Base-by-base conservation (phyloP, 805 yeast genomes). In the Candida pseudoglaebosa region DNA sequence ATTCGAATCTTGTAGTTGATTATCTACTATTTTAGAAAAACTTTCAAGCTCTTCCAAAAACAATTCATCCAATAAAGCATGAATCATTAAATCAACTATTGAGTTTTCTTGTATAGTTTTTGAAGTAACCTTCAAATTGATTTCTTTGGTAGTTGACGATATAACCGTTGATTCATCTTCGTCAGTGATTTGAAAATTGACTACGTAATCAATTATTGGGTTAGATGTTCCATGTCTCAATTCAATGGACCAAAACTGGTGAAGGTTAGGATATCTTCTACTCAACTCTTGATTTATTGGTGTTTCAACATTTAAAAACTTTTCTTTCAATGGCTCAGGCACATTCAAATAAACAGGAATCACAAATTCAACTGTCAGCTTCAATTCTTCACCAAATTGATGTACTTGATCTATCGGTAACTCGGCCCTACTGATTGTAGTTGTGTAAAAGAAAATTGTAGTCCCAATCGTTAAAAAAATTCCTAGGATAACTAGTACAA, bases 381-480 rank as follows among this genome's bases (percentile, higher is more conserved):
- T 38, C 48, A 72, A 45, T 41, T 53, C 38, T 34, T 44, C 17
- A 38, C 62, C 55, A 47, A 59, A 49, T 14, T 45, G 41, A 47
- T 62, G 53, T 34, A 82, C 67, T 31, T 63, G 62, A 1, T 57
- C 61, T 9, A 64, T 50, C 12, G 86, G 86, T 28, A 84, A 63
- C 28, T 70, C 70, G 2, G 87, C 84, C 38, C 89, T 63, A 49
- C 78, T 71, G 14, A 82, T 75, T 2, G 77, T 60, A 3, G 91
- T 81, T 14, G 91, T 81, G 18, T 49, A 42, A 24, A 62, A 49
- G 78, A 84, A 83, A 39, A 80, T 53, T 4, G 90, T 89, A 4
- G 71, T 49, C 2, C 84, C 88, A 15, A 78, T 34, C 37, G 41
- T 32, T 34, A 47, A 29, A 12, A 49, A 48, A 2, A 50, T 9